Percentiles rank a stretch among this genome's conserved stretches.
phyloP scores from a whole-genome alignment of 2,329 filamentous ascomycete species.

The Fusarium pseudocircinatum region DNA sequence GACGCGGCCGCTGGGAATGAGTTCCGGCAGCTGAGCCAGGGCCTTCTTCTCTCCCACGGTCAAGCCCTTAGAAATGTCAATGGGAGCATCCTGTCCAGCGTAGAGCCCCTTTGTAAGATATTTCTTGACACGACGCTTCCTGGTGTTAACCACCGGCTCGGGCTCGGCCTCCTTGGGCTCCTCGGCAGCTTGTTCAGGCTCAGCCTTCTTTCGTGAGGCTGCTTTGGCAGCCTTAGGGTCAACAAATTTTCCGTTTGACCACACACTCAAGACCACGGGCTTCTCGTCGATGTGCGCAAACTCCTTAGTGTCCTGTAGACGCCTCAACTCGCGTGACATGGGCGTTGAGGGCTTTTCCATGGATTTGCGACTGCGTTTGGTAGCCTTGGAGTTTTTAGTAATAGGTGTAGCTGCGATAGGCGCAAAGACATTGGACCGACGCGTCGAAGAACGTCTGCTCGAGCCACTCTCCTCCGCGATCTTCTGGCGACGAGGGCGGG shows the following conservation, averaged over 20 bases:
- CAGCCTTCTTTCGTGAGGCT: slow-evolving; percentile 50
- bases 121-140: slow-evolving; percentile 69
- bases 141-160: slow-evolving; percentile 51
- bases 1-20: slow-evolving; percentile 56
- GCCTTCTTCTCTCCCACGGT: slow-evolving; percentile 62
- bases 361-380: slow-evolving; percentile 68
- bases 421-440: slow-evolving; percentile 50
- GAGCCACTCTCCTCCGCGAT: slow-evolving; percentile 42
- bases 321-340: slow-evolving; percentile 66
- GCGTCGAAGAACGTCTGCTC: slow-evolving; percentile 55
- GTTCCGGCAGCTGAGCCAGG: slow-evolving; percentile 58
- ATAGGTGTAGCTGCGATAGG: slow-evolving; percentile 55
- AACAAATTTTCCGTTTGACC: slow-evolving; percentile 72
- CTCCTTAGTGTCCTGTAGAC: slow-evolving; percentile 71
- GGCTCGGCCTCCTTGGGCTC: slow-evolving; percentile 44
- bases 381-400: slow-evolving; percentile 62
- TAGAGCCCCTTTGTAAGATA: slow-evolving; percentile 88
- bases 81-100: slow-evolving; percentile 75
- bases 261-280: slow-evolving; percentile 67
- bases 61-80: slow-evolving; percentile 60
- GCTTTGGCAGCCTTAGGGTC: slow-evolving; percentile 55
- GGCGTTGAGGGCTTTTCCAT: slow-evolving; percentile 59
- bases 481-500: slow-evolving; percentile 46
- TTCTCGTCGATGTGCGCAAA: slow-evolving; percentile 67
- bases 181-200: slow-evolving; percentile 39